Percentiles rank a stretch among this genome's conserved stretches.
These are phyloP conservation scores for Didymosphaeria variabile DNA, from an alignment of 2,329 filamentous ascomycete genomes.

Conservation along the genomic window DNA sequence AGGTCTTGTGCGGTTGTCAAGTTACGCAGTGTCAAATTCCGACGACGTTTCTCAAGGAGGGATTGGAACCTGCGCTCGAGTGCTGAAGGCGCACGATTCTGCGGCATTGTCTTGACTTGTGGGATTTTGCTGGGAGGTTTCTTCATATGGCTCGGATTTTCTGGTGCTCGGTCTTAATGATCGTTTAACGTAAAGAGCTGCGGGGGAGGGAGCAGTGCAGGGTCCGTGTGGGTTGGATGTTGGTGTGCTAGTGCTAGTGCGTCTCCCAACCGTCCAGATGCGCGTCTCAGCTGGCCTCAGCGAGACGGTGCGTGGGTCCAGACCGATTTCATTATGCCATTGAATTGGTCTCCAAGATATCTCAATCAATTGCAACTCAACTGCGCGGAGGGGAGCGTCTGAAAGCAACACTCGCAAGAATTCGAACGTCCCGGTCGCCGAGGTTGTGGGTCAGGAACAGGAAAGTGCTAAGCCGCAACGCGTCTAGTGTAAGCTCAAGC, in stretches of 20 bases:
- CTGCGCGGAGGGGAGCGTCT: neutral
- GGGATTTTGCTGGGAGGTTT: neutral
- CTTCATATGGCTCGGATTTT: neutral
- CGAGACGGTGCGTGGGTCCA: neutral
- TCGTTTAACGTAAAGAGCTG: slow-evolving; percentile 8
- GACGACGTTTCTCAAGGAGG: slow-evolving; percentile 53
- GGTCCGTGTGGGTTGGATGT: slow-evolving; percentile 1
- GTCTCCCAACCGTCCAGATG: slow-evolving; percentile 7
- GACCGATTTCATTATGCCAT: slow-evolving; percentile 7
- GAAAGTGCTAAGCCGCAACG: slow-evolving; percentile 10
- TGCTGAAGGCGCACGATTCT: slow-evolving; percentile 1
- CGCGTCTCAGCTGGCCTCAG: neutral
- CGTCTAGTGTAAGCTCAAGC: slow-evolving; percentile 8
- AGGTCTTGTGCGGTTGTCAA: slow-evolving; percentile 44
- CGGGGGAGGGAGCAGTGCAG: slow-evolving; percentile 8
- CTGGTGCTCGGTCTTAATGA: neutral
- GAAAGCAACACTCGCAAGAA: neutral
- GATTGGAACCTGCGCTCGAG: slow-evolving; percentile 36
- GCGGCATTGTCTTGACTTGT: slow-evolving; percentile 21
- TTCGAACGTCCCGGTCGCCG: neutral
- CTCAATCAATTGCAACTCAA: neutral
- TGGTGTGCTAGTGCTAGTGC: slow-evolving; percentile 6
- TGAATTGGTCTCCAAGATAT: neutral
- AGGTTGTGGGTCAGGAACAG: slow-evolving; percentile 17
- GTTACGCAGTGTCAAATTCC: slow-evolving; percentile 43